Evolutionary conservation across 2,329 filamentous ascomycete genomes (phyloP).

Genomic region (Raffaelea deltoideospora): DNA sequence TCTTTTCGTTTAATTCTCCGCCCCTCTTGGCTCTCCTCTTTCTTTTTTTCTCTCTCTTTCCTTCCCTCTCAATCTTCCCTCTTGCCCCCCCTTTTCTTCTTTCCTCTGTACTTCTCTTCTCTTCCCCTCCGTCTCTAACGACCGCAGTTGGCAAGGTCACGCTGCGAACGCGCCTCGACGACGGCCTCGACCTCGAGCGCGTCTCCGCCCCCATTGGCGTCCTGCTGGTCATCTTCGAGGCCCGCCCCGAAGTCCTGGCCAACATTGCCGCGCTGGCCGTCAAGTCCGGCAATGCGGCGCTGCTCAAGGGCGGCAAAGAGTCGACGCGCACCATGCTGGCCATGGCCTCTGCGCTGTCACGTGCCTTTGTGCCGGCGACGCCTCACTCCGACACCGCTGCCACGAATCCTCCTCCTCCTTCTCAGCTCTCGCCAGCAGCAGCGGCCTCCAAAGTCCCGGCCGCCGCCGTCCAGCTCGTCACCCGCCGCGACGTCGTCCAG

Average conservation of each 20-base stretch:
- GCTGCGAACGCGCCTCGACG: constrained; percentile 71
- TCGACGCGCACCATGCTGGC: constrained; percentile 89
- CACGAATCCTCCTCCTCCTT: too few species aligned
- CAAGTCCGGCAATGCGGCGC: constrained; percentile 94
- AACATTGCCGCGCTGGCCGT: constrained; percentile 93
- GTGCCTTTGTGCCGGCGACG: too few species aligned
- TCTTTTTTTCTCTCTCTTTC: too few species aligned
- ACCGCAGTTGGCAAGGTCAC: constrained; percentile 64
- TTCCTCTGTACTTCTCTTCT: background rate
- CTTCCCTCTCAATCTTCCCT: too few species aligned
- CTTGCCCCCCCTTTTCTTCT: too few species aligned
- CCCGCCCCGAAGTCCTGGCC: constrained; percentile 91
- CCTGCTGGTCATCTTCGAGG: constrained; percentile 97
- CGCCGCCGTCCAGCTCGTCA: constrained; percentile 82
- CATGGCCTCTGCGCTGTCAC: constrained; percentile 75
- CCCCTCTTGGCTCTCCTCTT: too few species aligned
- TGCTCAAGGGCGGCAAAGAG: constrained; percentile 93
- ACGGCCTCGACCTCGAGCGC: constrained; percentile 70
- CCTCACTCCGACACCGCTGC: constrained; percentile 33
- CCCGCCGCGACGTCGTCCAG: constrained; percentile 78
- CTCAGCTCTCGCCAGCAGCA: too few species aligned
- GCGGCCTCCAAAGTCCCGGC: constrained; percentile 79
- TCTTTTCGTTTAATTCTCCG: too few species aligned
- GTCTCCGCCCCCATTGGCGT: constrained; percentile 92
- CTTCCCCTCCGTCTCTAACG: background rate